Evolutionary conservation across 768 basidiomycete species (phyloP).

Genomic region (Suillus subalutaceus): DNA sequence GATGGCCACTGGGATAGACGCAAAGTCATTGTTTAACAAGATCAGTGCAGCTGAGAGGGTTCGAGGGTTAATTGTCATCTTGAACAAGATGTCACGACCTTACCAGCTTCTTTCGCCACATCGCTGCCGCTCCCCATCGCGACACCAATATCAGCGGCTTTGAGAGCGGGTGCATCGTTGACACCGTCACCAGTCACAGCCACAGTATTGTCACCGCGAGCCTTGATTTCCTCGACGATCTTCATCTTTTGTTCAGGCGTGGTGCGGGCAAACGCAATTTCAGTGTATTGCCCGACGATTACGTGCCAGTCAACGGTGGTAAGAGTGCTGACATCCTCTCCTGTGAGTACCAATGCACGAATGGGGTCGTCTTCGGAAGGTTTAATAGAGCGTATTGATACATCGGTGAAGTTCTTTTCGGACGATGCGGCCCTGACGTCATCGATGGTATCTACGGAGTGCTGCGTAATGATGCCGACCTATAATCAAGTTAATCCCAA

Average conservation of each 20-base stretch:
- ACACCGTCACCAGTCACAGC: slow-evolving; percentile 62
- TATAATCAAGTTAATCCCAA: slow-evolving; percentile 19
- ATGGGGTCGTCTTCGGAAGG: slow-evolving; percentile 41
- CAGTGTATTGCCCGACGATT: slow-evolving; percentile 39
- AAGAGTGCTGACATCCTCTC: slow-evolving; percentile 45
- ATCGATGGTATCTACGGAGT: slow-evolving; percentile 37
- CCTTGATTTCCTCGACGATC: slow-evolving; percentile 57
- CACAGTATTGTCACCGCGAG: slow-evolving; percentile 49
- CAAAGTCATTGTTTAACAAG: slow-evolving; percentile 60
- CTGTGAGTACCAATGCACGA: slow-evolving; percentile 45
- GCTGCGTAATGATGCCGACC: slow-evolving; percentile 46
- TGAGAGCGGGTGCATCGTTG: slow-evolving; percentile 54
- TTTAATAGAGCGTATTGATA: slow-evolving; percentile 30
- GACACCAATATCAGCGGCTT: slow-evolving; percentile 58
- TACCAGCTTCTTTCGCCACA: slow-evolving; percentile 58
- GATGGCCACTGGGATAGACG: slow-evolving; percentile 59
- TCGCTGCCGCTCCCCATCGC: slow-evolving; percentile 54
- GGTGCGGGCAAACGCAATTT: slow-evolving; percentile 56
- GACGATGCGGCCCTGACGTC: slow-evolving; percentile 27
- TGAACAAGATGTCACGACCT: slow-evolving; percentile 17
- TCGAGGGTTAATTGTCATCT: neutral
- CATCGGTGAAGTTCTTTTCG: slow-evolving; percentile 21
- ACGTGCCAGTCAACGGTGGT: slow-evolving; percentile 42
- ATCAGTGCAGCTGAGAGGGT: slow-evolving; percentile 43
- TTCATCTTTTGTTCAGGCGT: slow-evolving; percentile 60